Percentiles rank a stretch among this genome's conserved stretches.
phyloP scores from a whole-genome alignment of 345 rosid species.

The Moricandia moricandioides region DNA sequence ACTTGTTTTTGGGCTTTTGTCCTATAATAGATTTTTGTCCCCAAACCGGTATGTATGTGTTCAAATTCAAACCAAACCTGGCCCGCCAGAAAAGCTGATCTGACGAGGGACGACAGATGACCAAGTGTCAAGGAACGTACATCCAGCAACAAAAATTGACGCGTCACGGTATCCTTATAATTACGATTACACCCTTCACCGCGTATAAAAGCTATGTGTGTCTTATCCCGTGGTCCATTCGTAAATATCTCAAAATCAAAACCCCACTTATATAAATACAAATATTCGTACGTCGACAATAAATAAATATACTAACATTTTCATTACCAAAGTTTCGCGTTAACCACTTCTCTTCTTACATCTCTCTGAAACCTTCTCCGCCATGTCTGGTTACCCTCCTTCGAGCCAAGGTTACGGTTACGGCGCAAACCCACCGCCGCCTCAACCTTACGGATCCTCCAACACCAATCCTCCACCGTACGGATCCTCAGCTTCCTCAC shows the following conservation, averaged over 20 bases:
- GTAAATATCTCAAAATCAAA: not conserved
- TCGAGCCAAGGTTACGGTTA: constrained; percentile 38
- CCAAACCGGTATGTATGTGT: no score
- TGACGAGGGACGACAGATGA: constrained; percentile 1
- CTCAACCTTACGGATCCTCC: constrained; percentile 40
- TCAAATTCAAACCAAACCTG: not conserved
- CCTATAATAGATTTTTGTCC: no score
- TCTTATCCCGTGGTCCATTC: not conserved
- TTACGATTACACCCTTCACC: constrained; percentile 21
- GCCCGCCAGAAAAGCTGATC: not conserved
- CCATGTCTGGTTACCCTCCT: constrained; percentile 42
- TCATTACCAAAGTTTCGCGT: not conserved
- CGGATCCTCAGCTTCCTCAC: constrained; percentile 30
- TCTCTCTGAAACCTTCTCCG: no score
- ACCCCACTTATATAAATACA: not conserved
- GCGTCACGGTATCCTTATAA: not conserved
- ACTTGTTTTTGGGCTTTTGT: no score
- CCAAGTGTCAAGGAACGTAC: not conserved
- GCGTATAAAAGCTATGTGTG: not conserved
- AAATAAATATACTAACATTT: not conserved
- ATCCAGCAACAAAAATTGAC: not conserved
- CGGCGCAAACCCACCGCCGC: constrained; percentile 40
- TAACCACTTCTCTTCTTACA: not conserved
- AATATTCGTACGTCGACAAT: not conserved
- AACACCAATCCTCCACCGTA: constrained; percentile 29